Evolutionary conservation across 352 stramenopile genomes (phyloP), one percentile per base, ranked within the genome.

Genomic region (Discostella stelligera): DNA sequence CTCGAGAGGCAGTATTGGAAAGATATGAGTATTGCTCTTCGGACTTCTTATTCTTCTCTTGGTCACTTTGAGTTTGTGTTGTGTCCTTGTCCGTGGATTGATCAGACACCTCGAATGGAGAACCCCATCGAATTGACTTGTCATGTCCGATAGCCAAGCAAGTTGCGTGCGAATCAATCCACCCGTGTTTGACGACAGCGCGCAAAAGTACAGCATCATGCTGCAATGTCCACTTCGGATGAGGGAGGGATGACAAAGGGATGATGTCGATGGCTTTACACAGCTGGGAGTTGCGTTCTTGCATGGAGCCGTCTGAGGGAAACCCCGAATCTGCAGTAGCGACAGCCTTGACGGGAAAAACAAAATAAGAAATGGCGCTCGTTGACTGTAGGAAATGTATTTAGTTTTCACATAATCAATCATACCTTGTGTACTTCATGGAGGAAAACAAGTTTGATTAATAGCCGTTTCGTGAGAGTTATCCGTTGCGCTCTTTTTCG

Each of bases 151-250:
- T 91, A 2, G 75, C 73, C 32, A 68, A 76, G 16, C 59, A 83
- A 67, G 56, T 58, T 20, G 61, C 25, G 23, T 87, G 79, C 3
- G 70, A 54, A 32, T 92, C 88, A 66, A 91, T 71, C 86, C 86
- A 94, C 16, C 89, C 89, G 78, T 94, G 89, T 64, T 92, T 91
- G 0, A 59, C 70, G 41, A 89, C 84, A 37, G 86, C 83, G 20
- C 70, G 58, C 69, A 91, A 72, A n/a, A 94, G 69, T 27, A 90
- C 74, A 32, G 82, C 81, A 85, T 94, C 89, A 74, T 92, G 87
- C 5, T 80, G n/a, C 10, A 53, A 41, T 16, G 78, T 90, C 89
- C 89, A 94, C 66, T 83, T 30, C 16, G 79, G 66, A 84, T 94
- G 86, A 27, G 89, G 89, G 14, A 87, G 48, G 13, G 70, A 53